Evolutionary conservation across 2,329 filamentous ascomycete species (phyloP).

Genomic region (Paraphoma chrysanthemicola): DNA sequence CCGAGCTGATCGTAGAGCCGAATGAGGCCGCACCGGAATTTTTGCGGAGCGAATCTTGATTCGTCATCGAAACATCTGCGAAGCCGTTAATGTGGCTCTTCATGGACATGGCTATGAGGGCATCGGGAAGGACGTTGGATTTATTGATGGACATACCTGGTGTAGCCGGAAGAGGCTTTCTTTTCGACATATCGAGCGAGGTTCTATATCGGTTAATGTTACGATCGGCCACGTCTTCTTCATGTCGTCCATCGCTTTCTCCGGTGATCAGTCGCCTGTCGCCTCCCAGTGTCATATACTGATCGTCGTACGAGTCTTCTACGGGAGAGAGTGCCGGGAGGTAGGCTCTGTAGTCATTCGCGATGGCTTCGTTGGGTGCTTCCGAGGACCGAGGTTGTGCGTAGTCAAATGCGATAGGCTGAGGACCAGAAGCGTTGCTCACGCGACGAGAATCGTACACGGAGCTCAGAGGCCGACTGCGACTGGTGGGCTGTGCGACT

Average conservation of each 20-base stretch:
- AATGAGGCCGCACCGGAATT: background rate
- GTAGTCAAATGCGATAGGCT: background rate
- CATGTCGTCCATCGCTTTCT: conserved; percentile 50
- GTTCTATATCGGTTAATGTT: conserved; percentile 28
- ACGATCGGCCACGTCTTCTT: conserved; percentile 57
- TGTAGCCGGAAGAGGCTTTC: conserved; percentile 8
- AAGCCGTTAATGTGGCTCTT: background rate
- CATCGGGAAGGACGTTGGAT: background rate
- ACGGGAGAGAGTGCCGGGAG: conserved; percentile 20
- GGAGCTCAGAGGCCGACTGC: conserved; percentile 19
- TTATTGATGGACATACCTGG: conserved; percentile 11
- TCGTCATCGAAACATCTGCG: conserved; percentile 5
- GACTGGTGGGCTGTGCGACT: conserved; percentile 6
- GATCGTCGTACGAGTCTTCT: conserved; percentile 10
- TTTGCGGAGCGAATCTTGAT: background rate
- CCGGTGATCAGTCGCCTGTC: conserved; percentile 22
- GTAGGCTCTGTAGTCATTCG: conserved; percentile 30
- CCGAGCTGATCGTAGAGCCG: conserved; percentile 6
- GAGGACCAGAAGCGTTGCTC: background rate
- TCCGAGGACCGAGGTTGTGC: conserved; percentile 7
- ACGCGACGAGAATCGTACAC: conserved; percentile 10
- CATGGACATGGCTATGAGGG: background rate
- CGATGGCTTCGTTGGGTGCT: conserved; percentile 18
- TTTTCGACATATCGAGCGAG: conserved; percentile 6
- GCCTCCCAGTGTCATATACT: conserved; percentile 27